Evolutionary conservation across 768 basidiomycete genomes (phyloP).

Genomic region (Boletus sp.): DNA sequence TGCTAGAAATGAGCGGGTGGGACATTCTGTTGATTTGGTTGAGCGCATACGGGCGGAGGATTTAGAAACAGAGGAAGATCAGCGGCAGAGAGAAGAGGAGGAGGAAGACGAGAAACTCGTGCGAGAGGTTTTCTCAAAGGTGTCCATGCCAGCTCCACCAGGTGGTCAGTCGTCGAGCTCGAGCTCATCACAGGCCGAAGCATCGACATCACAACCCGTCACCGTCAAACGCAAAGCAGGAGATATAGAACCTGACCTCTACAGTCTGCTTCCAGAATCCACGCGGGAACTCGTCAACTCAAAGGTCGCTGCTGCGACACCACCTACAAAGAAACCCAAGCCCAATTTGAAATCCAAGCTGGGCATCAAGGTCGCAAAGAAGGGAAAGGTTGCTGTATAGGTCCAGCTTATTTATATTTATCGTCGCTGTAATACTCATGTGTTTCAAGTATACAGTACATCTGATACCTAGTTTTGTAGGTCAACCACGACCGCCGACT

Average conservation of each 20-base stretch:
- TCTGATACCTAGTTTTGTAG: conserved; percentile 33
- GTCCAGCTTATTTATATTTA: conserved; percentile 8
- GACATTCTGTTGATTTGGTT: conserved; percentile 67
- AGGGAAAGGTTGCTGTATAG: conserved; percentile 33
- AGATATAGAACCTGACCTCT: conserved; percentile 68
- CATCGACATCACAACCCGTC: conserved; percentile 35
- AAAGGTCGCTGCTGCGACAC: conserved; percentile 41
- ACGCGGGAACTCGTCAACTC: conserved; percentile 56
- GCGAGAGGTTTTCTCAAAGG: conserved; percentile 82
- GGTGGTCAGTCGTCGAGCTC: conserved; percentile 24
- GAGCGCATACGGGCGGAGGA: conserved; percentile 65
- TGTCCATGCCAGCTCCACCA: conserved; percentile 39
- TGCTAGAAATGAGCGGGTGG: conserved; percentile 84
- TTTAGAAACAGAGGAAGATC: conserved; percentile 75
- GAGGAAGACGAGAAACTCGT: conserved; percentile 93
- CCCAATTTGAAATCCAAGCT: conserved; percentile 57
- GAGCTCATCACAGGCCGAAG: conserved; percentile 19
- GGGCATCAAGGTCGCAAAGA: conserved; percentile 75
- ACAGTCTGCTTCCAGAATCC: conserved; percentile 65
- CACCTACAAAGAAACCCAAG: conserved; percentile 61
- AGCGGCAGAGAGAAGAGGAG: conserved; percentile 64
- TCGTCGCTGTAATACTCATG: conserved; percentile 16
- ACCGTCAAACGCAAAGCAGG: conserved; percentile 90
- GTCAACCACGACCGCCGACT: conserved; percentile 44
- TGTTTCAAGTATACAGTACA: conserved; percentile 5